Percentiles rank a stretch among this genome's conserved stretches.
Evolutionary conservation across 192 early-diverging fungal genomes (phyloP).

Genomic region (Entophlyctis luteolus): DNA sequence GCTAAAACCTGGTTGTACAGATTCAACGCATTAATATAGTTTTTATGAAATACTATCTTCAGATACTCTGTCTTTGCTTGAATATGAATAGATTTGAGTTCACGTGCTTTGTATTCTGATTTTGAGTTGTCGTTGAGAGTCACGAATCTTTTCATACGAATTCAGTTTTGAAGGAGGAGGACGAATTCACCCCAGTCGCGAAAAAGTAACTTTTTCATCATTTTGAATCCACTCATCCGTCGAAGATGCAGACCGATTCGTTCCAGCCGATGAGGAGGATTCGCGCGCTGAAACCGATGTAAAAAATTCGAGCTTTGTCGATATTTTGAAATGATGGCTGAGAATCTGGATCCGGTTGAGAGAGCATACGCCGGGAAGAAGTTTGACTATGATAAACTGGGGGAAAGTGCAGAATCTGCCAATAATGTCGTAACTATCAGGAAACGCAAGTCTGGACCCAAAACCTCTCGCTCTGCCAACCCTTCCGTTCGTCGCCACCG

Average conservation of each 20-base stretch:
- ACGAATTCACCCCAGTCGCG: slow-evolving; percentile 17
- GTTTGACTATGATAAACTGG: slow-evolving; percentile 61
- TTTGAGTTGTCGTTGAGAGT: slow-evolving; percentile 60
- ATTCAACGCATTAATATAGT: slow-evolving; percentile 68
- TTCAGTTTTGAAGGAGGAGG: background rate
- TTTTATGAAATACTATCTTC: slow-evolving; percentile 63
- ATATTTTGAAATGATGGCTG: slow-evolving; percentile 76
- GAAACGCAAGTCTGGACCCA: background rate
- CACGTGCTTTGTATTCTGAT: slow-evolving; percentile 62
- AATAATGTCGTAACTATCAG: background rate
- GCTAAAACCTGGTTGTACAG: slow-evolving; percentile 66
- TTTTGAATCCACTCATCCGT: background rate
- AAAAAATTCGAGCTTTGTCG: slow-evolving; percentile 68
- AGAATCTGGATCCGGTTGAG: slow-evolving; percentile 67
- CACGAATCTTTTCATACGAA: slow-evolving; percentile 49
- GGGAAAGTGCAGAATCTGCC: slow-evolving; percentile 66
- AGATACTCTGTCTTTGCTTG: slow-evolving; percentile 65
- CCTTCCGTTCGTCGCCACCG: slow-evolving; percentile 25
- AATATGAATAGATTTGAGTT: slow-evolving; percentile 73
- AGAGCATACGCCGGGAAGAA: slow-evolving; percentile 50
- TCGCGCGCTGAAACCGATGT: too few species aligned
- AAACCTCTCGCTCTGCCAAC: slow-evolving; percentile 53
- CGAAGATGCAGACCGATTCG: slow-evolving; percentile 15
- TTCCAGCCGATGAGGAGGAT: slow-evolving; percentile 1
- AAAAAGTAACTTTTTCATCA: background rate